Conservation (phyloP, 805 yeast species). For the Barnettozyma sucrosica region DNA sequence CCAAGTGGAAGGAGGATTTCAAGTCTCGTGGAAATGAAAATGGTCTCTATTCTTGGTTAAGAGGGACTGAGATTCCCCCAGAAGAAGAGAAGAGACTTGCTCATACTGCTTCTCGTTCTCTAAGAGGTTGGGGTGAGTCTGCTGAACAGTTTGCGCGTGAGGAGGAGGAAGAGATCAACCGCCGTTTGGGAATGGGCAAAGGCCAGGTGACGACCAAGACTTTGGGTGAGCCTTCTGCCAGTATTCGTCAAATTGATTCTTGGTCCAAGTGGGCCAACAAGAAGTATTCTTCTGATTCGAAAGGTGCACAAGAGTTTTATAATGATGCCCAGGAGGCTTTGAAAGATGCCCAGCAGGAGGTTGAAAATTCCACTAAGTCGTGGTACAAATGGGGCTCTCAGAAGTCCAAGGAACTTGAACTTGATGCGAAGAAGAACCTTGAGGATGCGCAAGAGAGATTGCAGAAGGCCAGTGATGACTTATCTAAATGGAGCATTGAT, state of each 20-base stretch:
- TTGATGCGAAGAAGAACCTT: constrained; percentile 27
- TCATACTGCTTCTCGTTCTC: constrained; percentile 29
- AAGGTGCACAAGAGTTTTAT: constrained; percentile 25
- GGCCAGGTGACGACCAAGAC: constrained; percentile 5
- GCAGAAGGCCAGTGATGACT: constrained; percentile 13
- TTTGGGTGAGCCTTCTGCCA: constrained; percentile 2
- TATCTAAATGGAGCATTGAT: constrained; percentile 26
- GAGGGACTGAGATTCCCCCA: constrained; percentile 22
- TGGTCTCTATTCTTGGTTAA: constrained; percentile 25
- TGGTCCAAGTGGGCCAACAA: constrained; percentile 23
- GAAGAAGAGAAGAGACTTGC: constrained; percentile 31
- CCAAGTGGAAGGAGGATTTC: constrained; percentile 17
- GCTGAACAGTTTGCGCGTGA: constrained; percentile 40
- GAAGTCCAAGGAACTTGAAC: constrained; percentile 31
- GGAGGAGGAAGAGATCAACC: constrained; percentile 26
- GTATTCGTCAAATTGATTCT: constrained; percentile 9
- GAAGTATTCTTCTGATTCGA: constrained; percentile 19
- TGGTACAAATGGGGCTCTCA: constrained; percentile 37
- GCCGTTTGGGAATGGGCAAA: constrained; percentile 7
- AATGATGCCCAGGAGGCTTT: constrained; percentile 29
- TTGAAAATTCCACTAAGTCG: constrained; percentile 27
- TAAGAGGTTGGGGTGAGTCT: constrained; percentile 42
- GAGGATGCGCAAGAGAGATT: constrained; percentile 24
- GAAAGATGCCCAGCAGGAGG: constrained; percentile 31
- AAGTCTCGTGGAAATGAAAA: constrained; percentile 3